Evolutionary conservation across 768 basidiomycete species (phyloP).

Genomic region (Trametes gibbosa): DNA sequence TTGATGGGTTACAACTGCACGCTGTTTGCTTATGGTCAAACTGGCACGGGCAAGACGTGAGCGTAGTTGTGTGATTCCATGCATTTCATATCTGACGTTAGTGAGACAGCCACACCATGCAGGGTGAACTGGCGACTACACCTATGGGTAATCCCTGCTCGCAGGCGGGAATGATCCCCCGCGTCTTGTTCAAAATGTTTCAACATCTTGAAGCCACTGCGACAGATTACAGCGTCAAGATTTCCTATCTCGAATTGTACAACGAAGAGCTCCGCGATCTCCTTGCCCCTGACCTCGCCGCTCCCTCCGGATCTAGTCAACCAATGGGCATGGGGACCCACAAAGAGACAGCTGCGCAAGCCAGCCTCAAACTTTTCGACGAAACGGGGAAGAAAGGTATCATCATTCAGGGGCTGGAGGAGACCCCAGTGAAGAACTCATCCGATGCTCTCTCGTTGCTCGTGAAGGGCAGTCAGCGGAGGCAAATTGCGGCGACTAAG

Average conservation of each 20-base stretch:
- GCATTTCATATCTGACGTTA: not conserved
- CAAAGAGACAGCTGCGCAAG: conserved; percentile 45
- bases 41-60: conserved; percentile 98
- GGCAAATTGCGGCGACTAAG: conserved; percentile 94
- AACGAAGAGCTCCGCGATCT: conserved; percentile 98
- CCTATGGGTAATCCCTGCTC: conserved; percentile 85
- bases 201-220: conserved; percentile 75
- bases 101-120: conserved; percentile 82
- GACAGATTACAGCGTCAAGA: conserved; percentile 86
- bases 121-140: conserved; percentile 84
- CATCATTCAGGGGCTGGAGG: conserved; percentile 93
- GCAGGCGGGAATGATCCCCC: conserved; percentile 94
- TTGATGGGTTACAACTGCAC: conserved; percentile 95
- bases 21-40: conserved; percentile 97
- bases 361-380: conserved; percentile 87
- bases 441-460: conserved; percentile 81
- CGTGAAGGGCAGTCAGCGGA: conserved; percentile 82
- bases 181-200: conserved; percentile 89
- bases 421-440: conserved; percentile 78
- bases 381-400: conserved; percentile 87
- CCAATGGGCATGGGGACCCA: conserved; percentile 70
- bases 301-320: conserved; percentile 64
- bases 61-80: conserved; percentile 27
- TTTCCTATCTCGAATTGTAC: conserved; percentile 94
- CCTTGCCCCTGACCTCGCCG: conserved; percentile 72